Base-by-base conservation (phyloP, 352 stramenopile species). In the Pythium rhizo-oryzae region DNA sequence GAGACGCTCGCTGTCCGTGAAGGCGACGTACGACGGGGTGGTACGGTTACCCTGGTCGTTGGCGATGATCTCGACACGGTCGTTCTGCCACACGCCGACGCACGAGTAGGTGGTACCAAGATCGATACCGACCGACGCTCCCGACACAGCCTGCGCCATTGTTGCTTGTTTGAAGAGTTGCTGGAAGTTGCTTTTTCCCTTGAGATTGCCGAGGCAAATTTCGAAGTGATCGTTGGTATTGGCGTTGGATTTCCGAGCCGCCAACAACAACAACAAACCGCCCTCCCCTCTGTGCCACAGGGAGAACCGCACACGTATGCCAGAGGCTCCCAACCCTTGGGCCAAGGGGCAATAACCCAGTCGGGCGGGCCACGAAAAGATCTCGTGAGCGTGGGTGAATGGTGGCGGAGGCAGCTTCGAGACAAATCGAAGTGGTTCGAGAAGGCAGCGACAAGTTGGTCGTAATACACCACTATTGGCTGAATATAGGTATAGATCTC, bases 61-160 rank as follows among this genome's bases (percentile, higher is more conserved):
- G 55, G 67, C 56, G 55, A 85, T 71, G 46, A 84, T 65, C 50
- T 66, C 47, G 58, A 71, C 47, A 55, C 91, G 92, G 80, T 98
- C 97, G 72, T 99, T 98, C 79, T 98, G 92, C 94, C 94, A 99
- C 47, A 99, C 94, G 28, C 96, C 97, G 52, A 99, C 93, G 67
- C 97, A 99, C 64, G 92, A 98, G 82, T 99, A 98, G 44, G 95
- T 99, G 64, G 96, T 99, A 73, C 96, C 96, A 52, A 99, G 84
- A 83, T 99, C 97, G 75, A 99, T 99, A 68, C 97, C 97, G 66
- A 99, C 94, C 59, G 67, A 73, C 19, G 39, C 30, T 37, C 67
- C 67, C 18, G 59, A 68, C 44, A 73, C 67, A 61, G 67, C 52
- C 60, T 73, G 67, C 44, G 67, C 59, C 67, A 73, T 73, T n/a